phyloP scores from a whole-genome alignment of 331 rosid species.

The Pyracantha coccinea region DNA sequence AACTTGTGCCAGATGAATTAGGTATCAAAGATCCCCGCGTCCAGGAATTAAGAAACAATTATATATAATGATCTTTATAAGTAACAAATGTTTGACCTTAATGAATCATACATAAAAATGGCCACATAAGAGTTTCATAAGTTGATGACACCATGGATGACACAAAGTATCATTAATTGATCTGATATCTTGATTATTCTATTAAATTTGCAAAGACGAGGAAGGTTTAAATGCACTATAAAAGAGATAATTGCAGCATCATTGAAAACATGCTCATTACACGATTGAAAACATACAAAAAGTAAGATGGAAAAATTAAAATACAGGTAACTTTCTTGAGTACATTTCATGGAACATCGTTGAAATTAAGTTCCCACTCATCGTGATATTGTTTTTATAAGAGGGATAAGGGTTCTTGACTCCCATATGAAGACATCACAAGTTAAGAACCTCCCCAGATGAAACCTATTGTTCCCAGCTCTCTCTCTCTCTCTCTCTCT shows the following conservation, averaged over 20 bases:
- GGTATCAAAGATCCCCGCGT: not conserved
- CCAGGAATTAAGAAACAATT: not conserved
- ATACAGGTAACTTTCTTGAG: not conserved
- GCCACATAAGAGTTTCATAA: not conserved
- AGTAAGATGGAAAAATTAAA: not conserved
- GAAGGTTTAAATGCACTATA: not conserved
- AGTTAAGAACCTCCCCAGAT: conserved; percentile 27
- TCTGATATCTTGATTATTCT: not conserved
- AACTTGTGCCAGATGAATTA: not conserved
- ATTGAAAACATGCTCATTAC: conserved; percentile 13
- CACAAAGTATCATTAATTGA: not conserved
- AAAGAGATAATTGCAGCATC: not conserved
- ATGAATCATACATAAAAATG: not conserved
- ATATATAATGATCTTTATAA: not conserved
- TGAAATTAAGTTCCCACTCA: not conserved
- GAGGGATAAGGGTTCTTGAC: not conserved
- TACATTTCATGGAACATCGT: not conserved
- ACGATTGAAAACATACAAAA: conserved; percentile 1
- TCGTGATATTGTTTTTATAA: not conserved
- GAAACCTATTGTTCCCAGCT: conserved; percentile 6
- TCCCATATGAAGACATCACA: not conserved
- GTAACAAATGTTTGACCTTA: not conserved
- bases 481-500: not conserved
- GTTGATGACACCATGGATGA: conserved; percentile 5
- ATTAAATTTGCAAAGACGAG: not conserved